Percentiles rank a stretch among this genome's conserved stretches.
These are phyloP conservation scores for Atkinsonella hypoxylon DNA, from an alignment of 2,329 filamentous ascomycete species.

Conservation along the genomic window DNA sequence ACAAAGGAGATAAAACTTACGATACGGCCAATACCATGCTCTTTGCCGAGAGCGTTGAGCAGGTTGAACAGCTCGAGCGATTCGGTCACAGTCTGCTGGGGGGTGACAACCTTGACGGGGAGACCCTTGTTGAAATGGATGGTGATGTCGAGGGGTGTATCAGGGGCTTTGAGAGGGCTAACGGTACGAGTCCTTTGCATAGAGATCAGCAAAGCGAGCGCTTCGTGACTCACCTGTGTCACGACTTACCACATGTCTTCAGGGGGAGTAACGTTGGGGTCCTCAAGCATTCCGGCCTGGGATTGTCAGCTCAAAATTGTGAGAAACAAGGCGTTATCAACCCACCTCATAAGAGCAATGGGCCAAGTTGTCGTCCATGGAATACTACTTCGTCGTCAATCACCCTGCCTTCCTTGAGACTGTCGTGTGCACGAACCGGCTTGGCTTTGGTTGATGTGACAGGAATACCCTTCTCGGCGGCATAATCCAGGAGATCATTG, in stretches of 20 bases:
- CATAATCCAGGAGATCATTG: slow-evolving; percentile 3
- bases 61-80: slow-evolving; percentile 1
- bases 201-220: no score
- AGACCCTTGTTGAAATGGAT: slow-evolving; percentile 2
- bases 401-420: no score
- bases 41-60: neutral
- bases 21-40: slow-evolving; percentile 1
- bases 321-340: no score
- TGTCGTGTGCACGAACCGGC: neutral
- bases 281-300: neutral
- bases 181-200: neutral
- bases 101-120: neutral
- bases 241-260: neutral
- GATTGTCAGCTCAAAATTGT: no score
- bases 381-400: neutral
- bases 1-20: no score
- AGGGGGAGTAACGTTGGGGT: neutral
- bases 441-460: slow-evolving; percentile 4
- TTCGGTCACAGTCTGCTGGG: neutral
- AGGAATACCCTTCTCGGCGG: slow-evolving; percentile 2
- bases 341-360: slow-evolving; percentile 2
- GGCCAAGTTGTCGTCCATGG: slow-evolving; percentile 5
- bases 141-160: neutral
- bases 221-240: no score
- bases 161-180: slow-evolving; percentile 1